phyloP scores from a whole-genome alignment of 2,329 filamentous ascomycete genomes.

The Cytospora piceicola region DNA sequence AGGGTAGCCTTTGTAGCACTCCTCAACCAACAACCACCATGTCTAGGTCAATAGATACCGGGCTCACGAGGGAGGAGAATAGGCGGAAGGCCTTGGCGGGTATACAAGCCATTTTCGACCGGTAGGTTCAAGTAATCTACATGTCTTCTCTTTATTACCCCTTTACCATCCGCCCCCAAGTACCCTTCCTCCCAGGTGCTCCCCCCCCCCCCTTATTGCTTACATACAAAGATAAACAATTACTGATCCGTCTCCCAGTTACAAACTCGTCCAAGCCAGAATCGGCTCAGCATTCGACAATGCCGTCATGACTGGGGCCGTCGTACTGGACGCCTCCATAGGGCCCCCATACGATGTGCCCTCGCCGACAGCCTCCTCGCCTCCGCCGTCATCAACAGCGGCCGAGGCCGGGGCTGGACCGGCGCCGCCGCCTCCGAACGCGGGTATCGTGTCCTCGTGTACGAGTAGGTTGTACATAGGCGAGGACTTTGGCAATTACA shows the following conservation, averaged over 20 bases:
- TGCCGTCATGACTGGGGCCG: slow-evolving; percentile 32
- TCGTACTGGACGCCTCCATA: slow-evolving; percentile 38
- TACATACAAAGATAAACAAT: no score
- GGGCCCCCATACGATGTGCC: slow-evolving; percentile 26
- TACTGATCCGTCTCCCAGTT: slow-evolving; percentile 17
- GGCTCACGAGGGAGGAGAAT: slow-evolving; percentile 19
- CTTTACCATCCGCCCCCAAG: no score
- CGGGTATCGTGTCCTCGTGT: slow-evolving; percentile 37
- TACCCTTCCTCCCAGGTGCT: background rate
- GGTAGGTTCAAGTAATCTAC: slow-evolving; percentile 2
- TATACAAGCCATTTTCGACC: slow-evolving; percentile 28
- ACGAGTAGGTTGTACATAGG: slow-evolving; percentile 50
- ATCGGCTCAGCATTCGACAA: slow-evolving; percentile 33
- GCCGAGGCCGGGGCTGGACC: background rate
- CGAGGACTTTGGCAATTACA: slow-evolving; percentile 49
- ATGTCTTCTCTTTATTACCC: background rate
- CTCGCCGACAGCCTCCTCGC: background rate
- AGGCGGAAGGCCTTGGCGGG: slow-evolving; percentile 26
- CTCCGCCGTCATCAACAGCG: background rate
- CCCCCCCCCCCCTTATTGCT: background rate
- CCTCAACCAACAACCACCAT: background rate
- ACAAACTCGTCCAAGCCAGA: slow-evolving; percentile 30
- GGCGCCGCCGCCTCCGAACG: slow-evolving; percentile 21
- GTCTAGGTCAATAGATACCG: slow-evolving; percentile 8
- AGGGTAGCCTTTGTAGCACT: background rate